Base-by-base conservation (phyloP, 139 green algal species). In the Chlamydomonas applanata region DNA sequence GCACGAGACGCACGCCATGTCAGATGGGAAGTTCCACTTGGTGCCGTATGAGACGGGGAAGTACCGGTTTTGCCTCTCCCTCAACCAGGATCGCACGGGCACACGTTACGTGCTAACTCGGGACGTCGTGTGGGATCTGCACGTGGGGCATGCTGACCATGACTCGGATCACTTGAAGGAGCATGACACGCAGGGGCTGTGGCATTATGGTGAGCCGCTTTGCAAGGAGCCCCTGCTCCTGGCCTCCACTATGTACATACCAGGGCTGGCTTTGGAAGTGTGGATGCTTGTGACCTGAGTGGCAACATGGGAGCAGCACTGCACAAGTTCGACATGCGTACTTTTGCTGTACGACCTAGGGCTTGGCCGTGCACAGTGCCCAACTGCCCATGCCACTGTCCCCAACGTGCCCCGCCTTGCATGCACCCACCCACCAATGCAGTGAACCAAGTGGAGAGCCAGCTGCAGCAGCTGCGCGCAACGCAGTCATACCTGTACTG, bases 401-500 rank as follows among this genome's bases (percentile, higher is more conserved):
- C 27, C 46, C 17, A 45, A 11, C 1, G 9, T 59, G 3, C 2
- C 67, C 7, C 36, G 5, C 4, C 2, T 57, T 1, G 0, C 56
- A 67, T 67, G 14, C 24, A 24, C 52, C 56, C 32, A 69, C 60
- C 45, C 68, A 72, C 59, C 61, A 64, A 33, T 59, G 67, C 67
- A 60, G 79, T 89, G 35, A 77, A 83, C 74, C 75, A 87, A 49
- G 82, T 89, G n/a, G 81, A 85, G 16, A 45, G 62, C 22, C 82
- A 88, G 78, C 71, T 88, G 33, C 79, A 84, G 73, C 73, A 84
- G 69, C 79, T 84, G 45, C 67, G 67, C 67, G 35, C 32, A 13
- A 81, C 79, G 2, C 45, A 83, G 24, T 78, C 83, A 72, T 89
- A 89, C 79, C 67, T 89, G 7, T 89, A 86, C 73, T 89, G 85